Evolutionary conservation across 2,329 filamentous ascomycete genomes (phyloP), one percentile per base, ranked within the genome.

Genomic region (Exserohilum turcica): DNA sequence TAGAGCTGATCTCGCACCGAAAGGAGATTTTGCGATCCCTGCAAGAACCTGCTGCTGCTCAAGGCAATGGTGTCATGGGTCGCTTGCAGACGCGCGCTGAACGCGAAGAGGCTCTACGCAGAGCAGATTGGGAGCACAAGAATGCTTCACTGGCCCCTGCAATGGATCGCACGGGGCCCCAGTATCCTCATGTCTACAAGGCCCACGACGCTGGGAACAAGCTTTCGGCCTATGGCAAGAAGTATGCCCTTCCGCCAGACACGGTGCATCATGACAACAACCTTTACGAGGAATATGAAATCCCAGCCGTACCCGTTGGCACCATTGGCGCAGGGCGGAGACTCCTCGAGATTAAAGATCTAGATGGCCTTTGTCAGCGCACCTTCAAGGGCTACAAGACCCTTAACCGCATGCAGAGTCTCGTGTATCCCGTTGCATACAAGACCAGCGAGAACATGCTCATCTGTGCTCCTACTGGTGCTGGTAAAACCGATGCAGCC

Each of bases 371-470:
- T 24, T 99, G 94, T 66, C 84, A 86, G 56, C 86, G 84, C n/a
- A 99, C 94, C 0, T 99, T 99, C 78, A 90, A 88, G 69, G 92
- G 92, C 0, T 99, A 99, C 80, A 93, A 92, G 76, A 78, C 89
- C 3, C 82, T 99, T 54, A 99, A 99, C 70, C 88, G 95, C 24
- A 99, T 99, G 95, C 94, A 99, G 77, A 97, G 92, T 72, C 80
- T 99, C 42, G 90, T 97, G 0, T 96, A 96, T 67, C 92, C 92
- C 0, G 91, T 99, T 5, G 94, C 92, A 0, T 97, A 99, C 77
- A 91, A 88, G 72, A 97, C 91, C 2, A 96, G 87, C 68, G 94
- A 99, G 76, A 99, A 99, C 64, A 97, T 99, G 93, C 84, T 99
- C 45, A 95, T 99, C 54, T 99, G 94, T 75, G 94, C 94, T 18